Percentiles rank a stretch among this genome's conserved stretches.
Evolutionary conservation across 129 eudicot genomes (phyloP).

Genomic region (Flaveria trinervia): DNA sequence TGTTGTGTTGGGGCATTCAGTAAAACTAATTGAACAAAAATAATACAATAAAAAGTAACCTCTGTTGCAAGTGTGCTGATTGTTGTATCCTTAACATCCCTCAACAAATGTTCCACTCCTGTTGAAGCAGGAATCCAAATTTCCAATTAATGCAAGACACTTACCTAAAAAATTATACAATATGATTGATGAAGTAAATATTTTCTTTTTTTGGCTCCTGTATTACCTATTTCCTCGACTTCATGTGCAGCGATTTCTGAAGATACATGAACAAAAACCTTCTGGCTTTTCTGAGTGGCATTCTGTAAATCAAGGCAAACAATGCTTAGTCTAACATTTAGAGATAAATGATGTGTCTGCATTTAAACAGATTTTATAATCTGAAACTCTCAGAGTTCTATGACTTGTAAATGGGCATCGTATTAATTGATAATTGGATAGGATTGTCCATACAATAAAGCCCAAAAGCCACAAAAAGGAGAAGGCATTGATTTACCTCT

Average conservation of each 20-base stretch:
- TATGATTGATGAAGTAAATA: not conserved
- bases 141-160: not conserved
- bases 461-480: not conserved
- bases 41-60: slow-evolving; percentile 34
- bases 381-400: not conserved
- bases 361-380: not conserved
- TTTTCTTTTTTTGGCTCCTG: not conserved
- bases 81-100: slow-evolving; percentile 96
- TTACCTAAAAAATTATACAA: not conserved
- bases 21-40: not conserved
- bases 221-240: slow-evolving; percentile 94
- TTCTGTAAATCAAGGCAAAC: slow-evolving; percentile 52
- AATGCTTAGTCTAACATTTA: slow-evolving; percentile 17
- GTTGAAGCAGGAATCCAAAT: slow-evolving; percentile 17
- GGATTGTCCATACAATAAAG: not conserved
- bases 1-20: not conserved
- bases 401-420: not conserved
- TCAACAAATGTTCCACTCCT: slow-evolving; percentile 97
- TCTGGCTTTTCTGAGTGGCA: slow-evolving; percentile 69
- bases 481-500: slow-evolving; percentile 53
- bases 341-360: not conserved
- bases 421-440: not conserved
- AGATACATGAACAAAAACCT: slow-evolving; percentile 62
- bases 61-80: slow-evolving; percentile 96
- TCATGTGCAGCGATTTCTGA: slow-evolving; percentile 99